Base-by-base conservation (phyloP, 768 basidiomycete species). In the Leccinum uliginosum region DNA sequence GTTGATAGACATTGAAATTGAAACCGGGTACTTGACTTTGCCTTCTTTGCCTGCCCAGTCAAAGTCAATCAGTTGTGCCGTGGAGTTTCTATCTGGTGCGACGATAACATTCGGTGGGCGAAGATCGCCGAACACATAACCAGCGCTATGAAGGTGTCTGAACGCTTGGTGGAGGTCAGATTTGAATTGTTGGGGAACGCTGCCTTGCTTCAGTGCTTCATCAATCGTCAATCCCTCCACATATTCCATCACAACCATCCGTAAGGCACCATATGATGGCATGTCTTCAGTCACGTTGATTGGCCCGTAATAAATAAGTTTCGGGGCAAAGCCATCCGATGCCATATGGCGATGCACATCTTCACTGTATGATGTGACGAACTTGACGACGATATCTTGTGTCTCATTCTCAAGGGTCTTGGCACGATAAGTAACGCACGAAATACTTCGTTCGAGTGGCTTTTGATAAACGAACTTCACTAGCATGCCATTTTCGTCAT, bases 201-300 rank as follows among this genome's bases (percentile, higher is more conserved):
- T 14, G 1, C 6, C 2, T 11, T 51, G 34, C 26, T 55, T 30
- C 12, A 30, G 7, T 2, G 52, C 44, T 2, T 30, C 8, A 0
- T 32, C 0, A 15, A 58, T 12, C 7, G 53, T 62, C 44, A 1
- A 11, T 3, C 67, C 61, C 9, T 73, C 24, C 51, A 75, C 54
- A 51, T 68, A 69, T 15, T 77, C 72, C 76, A 76, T 77, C 23
- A 77, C 72, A n/a, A 76, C 70, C 73, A 76, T 75, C 27, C 62
- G 53, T 24, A 68, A 59, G 1, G 46, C 29, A 14, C 61, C 62
- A 27, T 64, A 59, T 17, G 54, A 65, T 2, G 63, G 62, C 51
- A 58, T 51, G 2, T 29, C 57, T 6, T 17, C 9, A 0, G 8
- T 12, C 15, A 50, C 29, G 23, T 65, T 49, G 49, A 71, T 54